Conservation (phyloP, 306 rosid species). For the Begonia peltatifolia region DNA sequence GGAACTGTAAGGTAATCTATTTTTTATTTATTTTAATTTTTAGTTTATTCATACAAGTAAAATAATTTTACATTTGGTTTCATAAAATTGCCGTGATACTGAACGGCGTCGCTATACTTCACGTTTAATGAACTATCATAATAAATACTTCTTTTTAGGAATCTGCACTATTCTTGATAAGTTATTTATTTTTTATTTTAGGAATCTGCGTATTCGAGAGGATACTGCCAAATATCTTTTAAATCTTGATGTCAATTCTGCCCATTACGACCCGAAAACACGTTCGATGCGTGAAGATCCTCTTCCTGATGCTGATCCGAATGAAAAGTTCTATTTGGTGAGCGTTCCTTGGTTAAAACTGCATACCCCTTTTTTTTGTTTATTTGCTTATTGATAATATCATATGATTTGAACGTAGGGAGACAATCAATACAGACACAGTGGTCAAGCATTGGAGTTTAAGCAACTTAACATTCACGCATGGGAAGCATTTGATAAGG, state of each 20-base stretch:
- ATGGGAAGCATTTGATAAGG: constrained; percentile 55
- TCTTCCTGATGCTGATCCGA: constrained; percentile 54
- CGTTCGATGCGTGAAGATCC: constrained; percentile 57
- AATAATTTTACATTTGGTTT: too few species aligned
- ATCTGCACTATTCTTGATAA: too few species aligned
- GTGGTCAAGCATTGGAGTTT: constrained; percentile 55
- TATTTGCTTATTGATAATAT: background rate
- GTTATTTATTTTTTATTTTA: background rate
- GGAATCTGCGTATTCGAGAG: constrained; percentile 43
- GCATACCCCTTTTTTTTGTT: background rate
- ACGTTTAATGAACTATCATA: too few species aligned
- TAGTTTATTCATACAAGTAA: background rate
- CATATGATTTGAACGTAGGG: constrained; percentile 13
- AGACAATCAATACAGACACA: constrained; percentile 37
- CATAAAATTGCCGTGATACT: too few species aligned
- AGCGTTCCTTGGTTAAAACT: constrained; percentile 8
- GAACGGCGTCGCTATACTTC: too few species aligned
- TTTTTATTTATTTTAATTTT: background rate
- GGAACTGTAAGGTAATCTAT: constrained; percentile 41
- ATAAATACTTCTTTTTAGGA: constrained; percentile 1
- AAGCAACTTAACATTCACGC: constrained; percentile 43
- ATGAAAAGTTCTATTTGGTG: constrained; percentile 50
- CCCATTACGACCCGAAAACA: constrained; percentile 44
- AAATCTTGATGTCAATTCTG: constrained; percentile 41
- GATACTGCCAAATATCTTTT: constrained; percentile 42